A percentile compares a stretch with the other conserved stretches of the same genome.
Conservation (phyloP, 129 eudicot genomes). For the Heracleum sosnowskyi region DNA sequence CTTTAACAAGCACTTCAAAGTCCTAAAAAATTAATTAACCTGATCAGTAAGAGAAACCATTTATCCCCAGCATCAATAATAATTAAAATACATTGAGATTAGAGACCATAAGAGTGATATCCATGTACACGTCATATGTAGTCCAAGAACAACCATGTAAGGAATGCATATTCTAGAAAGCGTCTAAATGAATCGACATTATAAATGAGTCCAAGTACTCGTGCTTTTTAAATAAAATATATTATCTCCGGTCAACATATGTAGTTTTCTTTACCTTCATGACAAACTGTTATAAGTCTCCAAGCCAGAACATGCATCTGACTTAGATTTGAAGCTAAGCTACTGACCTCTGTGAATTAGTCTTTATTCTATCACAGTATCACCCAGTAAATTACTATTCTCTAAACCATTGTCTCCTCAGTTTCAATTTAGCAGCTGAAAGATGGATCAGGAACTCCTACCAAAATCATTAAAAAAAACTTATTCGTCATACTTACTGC, state of each 20-base stretch:
- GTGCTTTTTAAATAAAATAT: neutral
- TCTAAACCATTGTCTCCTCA: neutral
- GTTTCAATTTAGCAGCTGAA: neutral
- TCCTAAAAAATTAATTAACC: constrained; percentile 35
- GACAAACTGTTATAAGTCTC: neutral
- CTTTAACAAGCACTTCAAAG: constrained; percentile 61
- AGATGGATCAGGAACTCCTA: neutral
- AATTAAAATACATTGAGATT: neutral
- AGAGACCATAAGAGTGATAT: neutral
- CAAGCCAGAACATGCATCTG: neutral
- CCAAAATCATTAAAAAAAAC: neutral
- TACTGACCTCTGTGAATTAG: neutral
- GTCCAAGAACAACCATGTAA: neutral
- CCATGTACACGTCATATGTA: neutral
- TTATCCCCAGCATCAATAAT: neutral
- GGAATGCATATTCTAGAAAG: neutral
- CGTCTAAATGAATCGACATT: neutral
- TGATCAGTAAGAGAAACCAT: neutral
- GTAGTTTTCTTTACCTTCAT: neutral
- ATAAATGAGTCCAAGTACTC: neutral
- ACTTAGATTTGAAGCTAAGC: neutral
- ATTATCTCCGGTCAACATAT: neutral
- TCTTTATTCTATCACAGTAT: neutral
- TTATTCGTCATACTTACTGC: neutral
- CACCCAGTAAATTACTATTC: neutral